These are phyloP conservation scores for Sergeia podlipaevii DNA, from an alignment of 208 protist species.

Conservation along the genomic window DNA sequence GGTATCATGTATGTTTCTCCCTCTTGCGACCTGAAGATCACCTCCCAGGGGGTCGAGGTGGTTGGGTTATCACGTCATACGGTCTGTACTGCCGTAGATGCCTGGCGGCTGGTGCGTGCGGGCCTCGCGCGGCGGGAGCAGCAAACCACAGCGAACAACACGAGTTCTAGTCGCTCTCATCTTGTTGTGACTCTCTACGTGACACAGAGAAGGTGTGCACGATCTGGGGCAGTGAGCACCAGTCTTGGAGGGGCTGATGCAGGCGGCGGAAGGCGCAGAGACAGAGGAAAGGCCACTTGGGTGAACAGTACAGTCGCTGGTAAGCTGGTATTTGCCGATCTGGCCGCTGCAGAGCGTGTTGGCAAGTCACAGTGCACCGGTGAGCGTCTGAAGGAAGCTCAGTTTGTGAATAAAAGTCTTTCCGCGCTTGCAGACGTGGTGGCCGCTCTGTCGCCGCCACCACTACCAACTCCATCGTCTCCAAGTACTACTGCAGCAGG, in stretches of 20 bases:
- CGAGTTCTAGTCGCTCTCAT: slow-evolving; percentile 36
- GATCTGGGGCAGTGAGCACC: neutral
- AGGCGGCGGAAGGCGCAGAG: slow-evolving; percentile 1
- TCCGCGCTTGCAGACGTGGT: slow-evolving; percentile 60
- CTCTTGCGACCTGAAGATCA: slow-evolving; percentile 15
- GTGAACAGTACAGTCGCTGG: slow-evolving; percentile 4
- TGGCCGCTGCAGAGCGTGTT: slow-evolving; percentile 69
- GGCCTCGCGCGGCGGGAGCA: slow-evolving; percentile 23
- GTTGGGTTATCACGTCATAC: slow-evolving; percentile 19
- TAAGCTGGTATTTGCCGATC: slow-evolving; percentile 69
- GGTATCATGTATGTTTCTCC: slow-evolving; percentile 7
- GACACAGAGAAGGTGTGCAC: slow-evolving; percentile 3
- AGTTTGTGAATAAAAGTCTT: slow-evolving; percentile 45
- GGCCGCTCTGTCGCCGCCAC: slow-evolving; percentile 24
- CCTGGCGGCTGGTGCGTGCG: slow-evolving; percentile 11
- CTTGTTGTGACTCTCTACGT: slow-evolving; percentile 41
- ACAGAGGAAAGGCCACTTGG: neutral
- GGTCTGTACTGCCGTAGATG: slow-evolving; percentile 20
- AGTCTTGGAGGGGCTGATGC: neutral
- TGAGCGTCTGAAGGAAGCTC: slow-evolving; percentile 39
- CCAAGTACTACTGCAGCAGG: neutral
- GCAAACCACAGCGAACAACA: slow-evolving; percentile 25
- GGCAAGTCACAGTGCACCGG: slow-evolving; percentile 24
- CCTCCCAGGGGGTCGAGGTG: slow-evolving; percentile 10
- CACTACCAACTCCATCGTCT: too few species aligned